Conservation (phyloP, 2,329 filamentous ascomycete species). For the Bipolaris zeicola region DNA sequence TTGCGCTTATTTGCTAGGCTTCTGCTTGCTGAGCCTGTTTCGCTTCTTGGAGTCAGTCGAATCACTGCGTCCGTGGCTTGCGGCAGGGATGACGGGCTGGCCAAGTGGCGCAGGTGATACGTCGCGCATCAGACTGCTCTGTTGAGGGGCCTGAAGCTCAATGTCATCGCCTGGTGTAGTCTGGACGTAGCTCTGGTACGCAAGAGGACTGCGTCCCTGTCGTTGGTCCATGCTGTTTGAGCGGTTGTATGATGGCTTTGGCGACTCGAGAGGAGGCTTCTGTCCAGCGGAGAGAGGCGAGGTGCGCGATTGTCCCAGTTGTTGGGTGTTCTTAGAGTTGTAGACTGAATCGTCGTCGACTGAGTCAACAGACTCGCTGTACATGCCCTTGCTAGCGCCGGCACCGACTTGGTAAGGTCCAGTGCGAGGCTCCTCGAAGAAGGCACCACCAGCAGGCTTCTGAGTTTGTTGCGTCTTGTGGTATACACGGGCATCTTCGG, state of each 20-base stretch:
- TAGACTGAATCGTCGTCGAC: conserved; percentile 46
- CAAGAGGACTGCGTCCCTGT: conserved; percentile 53
- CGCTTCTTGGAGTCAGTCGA: conserved; percentile 45
- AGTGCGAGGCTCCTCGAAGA: conserved; percentile 42
- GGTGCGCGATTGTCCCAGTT: conserved; percentile 28
- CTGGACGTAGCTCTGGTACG: conserved; percentile 52
- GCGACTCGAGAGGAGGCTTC: conserved; percentile 32
- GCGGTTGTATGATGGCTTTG: conserved; percentile 38
- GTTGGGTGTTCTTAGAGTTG: conserved; percentile 34
- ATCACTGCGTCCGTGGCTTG: conserved; percentile 37
- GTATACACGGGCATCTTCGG: conserved; percentile 77
- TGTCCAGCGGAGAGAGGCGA: conserved; percentile 43
- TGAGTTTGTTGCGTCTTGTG: conserved; percentile 65
- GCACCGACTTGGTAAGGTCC: conserved; percentile 34
- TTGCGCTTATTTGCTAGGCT: conserved; percentile 30
- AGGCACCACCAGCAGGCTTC: conserved; percentile 53
- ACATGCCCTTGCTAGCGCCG: conserved; percentile 33
- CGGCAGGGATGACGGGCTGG: conserved; percentile 9
- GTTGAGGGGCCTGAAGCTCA: conserved; percentile 46
- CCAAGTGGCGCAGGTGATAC: conserved; percentile 41
- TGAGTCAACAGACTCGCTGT: conserved; percentile 45
- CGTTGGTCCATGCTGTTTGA: conserved; percentile 29
- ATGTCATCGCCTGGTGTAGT: conserved; percentile 42
- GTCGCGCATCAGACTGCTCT: conserved; percentile 41
- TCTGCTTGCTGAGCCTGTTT: conserved; percentile 45